A percentile compares a stretch with the other conserved stretches of the same genome.
phyloP scores from a whole-genome alignment of 352 stramenopile species.

The Globisporangium okanoganense region DNA sequence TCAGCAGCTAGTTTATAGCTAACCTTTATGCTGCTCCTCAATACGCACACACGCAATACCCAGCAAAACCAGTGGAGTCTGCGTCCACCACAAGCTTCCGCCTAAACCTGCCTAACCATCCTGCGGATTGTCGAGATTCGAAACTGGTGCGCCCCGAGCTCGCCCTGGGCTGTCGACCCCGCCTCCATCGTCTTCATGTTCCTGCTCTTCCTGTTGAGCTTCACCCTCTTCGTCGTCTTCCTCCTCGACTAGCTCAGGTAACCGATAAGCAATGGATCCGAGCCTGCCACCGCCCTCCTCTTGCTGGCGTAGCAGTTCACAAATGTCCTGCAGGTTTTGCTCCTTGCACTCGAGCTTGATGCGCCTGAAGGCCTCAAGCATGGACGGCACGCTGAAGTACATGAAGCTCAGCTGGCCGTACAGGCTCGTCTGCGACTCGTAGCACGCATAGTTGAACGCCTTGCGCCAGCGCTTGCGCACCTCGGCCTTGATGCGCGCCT shows the following conservation, averaged over 20 bases:
- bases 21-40: too few species aligned
- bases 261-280: constrained; percentile 9
- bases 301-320: constrained; percentile 16
- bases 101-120: not conserved
- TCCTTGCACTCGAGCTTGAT: constrained; percentile 20
- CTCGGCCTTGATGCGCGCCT: constrained; percentile 31
- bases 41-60: too few species aligned
- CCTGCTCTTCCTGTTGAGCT: too few species aligned
- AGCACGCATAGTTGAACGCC: constrained; percentile 56
- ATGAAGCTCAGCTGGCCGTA: constrained; percentile 40
- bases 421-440: constrained; percentile 39
- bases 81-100: too few species aligned
- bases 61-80: too few species aligned
- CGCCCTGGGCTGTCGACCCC: not conserved
- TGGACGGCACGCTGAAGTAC: constrained; percentile 40
- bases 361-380: constrained; percentile 50
- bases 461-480: constrained; percentile 40
- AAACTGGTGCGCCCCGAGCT: too few species aligned
- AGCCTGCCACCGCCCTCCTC: constrained; percentile 13
- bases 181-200: not conserved
- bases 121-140: not conserved
- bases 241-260: constrained; percentile 28
- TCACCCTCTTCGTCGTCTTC: constrained; percentile 10
- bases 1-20: too few species aligned
- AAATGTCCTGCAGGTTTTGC: constrained; percentile 16